Evolutionary conservation across 2,329 filamentous ascomycete species (phyloP), one percentile per base, ranked within the genome.

Genomic region (Clarireedia paspali): DNA sequence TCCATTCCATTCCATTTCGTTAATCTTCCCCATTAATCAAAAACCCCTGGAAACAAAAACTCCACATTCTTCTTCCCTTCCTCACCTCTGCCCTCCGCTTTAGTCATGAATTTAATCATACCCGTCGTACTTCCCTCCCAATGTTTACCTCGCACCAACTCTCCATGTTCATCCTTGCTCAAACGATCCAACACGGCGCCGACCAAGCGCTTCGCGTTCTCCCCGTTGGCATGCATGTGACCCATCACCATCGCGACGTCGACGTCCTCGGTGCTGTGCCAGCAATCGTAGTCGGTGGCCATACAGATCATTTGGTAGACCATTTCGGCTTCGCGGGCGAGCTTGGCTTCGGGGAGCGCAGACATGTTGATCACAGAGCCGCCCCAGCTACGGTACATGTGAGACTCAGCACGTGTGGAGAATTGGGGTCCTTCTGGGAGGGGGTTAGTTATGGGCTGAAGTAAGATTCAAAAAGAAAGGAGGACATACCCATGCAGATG

Each of bases 261-360:
- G 60, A 99, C 94, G 62, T 88, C 89, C 57, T 84, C 87, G 49
- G 81, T 81, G 20, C 81, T 84, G 70, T 91, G 88, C 94, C 94
- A 99, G 83, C 92, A 97, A 77, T 99, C 94, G 72, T 99, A 99
- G 77, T 99, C 94, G 27, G 94, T 99, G 36, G 90, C 89, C 94
- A 99, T 99, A 79, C 92, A 96, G 68, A 99, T 95, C 82, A 96
- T 95, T 76, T 95, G 91, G 74, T 97, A 97, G 38, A 87, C 88
- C 65, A 99, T 88, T 77, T 99, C 94, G 24, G 94, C 94, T 76
- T 99, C 94, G 53, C 89, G 85, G 9, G 94, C 94, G 20, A 99
- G 84, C 79, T 99, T 99, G 50, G 92, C 88, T 75, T 99, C 94
- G 20, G 94, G 94, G 15, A 99, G 80, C 14, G 87, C 87, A 46